Conservation (phyloP, 2,329 filamentous ascomycete species). For the Xylaria sp. region DNA sequence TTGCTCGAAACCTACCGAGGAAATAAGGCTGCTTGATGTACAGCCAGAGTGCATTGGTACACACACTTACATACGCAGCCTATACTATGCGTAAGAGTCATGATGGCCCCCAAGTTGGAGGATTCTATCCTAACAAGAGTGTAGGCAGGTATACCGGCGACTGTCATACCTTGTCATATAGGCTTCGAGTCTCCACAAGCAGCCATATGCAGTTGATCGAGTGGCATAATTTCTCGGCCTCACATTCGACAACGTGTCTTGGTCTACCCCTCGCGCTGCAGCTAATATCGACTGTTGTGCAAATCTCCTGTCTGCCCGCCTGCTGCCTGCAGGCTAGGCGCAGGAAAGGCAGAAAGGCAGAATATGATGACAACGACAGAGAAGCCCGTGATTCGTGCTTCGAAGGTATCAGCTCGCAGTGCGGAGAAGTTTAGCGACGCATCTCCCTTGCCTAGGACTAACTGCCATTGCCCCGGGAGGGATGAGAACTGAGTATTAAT, state of each 20-base stretch:
- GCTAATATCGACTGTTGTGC: conserved; percentile 20
- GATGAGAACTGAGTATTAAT: conserved; percentile 24
- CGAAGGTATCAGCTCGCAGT: conserved; percentile 1
- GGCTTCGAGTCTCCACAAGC: conserved; percentile 1
- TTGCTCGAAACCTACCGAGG: conserved; percentile 1
- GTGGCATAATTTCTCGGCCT: conserved; percentile 3
- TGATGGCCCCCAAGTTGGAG: conserved; percentile 19
- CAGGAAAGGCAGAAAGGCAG: neutral
- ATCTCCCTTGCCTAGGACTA: neutral
- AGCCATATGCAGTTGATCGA: conserved; percentile 15
- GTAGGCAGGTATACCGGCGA: conserved; percentile 9
- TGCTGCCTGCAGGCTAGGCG: conserved; percentile 12
- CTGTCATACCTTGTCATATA: conserved; percentile 2
- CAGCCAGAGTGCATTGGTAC: neutral
- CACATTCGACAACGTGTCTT: conserved; percentile 10
- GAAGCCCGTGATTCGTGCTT: conserved; percentile 16
- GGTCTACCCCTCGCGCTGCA: conserved; percentile 15
- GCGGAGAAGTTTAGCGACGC: conserved; percentile 13
- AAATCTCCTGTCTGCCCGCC: conserved; percentile 6
- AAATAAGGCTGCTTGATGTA: conserved; percentile 1
- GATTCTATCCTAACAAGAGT: conserved; percentile 1
- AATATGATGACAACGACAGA: neutral
- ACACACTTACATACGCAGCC: neutral
- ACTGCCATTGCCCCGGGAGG: neutral
- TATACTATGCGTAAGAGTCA: conserved; percentile 8